Percentiles rank a stretch among this genome's conserved stretches.
phyloP scores from a whole-genome alignment of 768 basidiomycete genomes.

The Kwoniella pini region DNA sequence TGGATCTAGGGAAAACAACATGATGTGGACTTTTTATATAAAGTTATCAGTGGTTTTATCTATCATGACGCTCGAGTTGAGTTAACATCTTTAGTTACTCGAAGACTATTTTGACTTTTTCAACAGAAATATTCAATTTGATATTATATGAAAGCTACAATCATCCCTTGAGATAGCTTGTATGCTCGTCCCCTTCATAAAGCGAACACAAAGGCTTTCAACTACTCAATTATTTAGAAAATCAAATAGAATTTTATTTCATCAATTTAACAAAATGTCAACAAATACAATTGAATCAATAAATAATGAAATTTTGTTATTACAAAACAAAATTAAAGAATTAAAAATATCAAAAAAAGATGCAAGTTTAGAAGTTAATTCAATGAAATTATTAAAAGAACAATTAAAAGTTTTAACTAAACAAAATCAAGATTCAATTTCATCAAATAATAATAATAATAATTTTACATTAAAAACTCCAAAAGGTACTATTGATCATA shows the following conservation, averaged over 20 bases:
- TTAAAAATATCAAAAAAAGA: constrained; percentile 47
- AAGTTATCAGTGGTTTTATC: neutral
- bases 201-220: constrained; percentile 3
- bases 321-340: constrained; percentile 43
- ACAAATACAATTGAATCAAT: constrained; percentile 16
- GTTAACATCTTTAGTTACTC: too few species aligned
- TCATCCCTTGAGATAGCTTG: neutral
- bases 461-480: constrained; percentile 84
- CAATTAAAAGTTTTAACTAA: constrained; percentile 56
- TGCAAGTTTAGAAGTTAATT: constrained; percentile 43
- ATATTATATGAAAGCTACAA: neutral
- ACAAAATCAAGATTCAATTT: constrained; percentile 56
- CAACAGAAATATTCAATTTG: neutral
- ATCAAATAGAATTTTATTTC: too few species aligned
- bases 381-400: constrained; percentile 51
- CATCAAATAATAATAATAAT: constrained; percentile 57
- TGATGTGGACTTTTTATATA: neutral
- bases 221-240: neutral
- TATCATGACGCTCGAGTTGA: neutral
- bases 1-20: neutral
- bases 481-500: constrained; percentile 97
- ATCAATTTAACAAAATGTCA: constrained; percentile 11
- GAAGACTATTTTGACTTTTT: neutral
- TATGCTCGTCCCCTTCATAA: constrained; percentile 5
- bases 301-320: constrained; percentile 36